Evolutionary conservation across 139 green algal species (phyloP).

Genomic region (Tetratostichococcus sp.): DNA sequence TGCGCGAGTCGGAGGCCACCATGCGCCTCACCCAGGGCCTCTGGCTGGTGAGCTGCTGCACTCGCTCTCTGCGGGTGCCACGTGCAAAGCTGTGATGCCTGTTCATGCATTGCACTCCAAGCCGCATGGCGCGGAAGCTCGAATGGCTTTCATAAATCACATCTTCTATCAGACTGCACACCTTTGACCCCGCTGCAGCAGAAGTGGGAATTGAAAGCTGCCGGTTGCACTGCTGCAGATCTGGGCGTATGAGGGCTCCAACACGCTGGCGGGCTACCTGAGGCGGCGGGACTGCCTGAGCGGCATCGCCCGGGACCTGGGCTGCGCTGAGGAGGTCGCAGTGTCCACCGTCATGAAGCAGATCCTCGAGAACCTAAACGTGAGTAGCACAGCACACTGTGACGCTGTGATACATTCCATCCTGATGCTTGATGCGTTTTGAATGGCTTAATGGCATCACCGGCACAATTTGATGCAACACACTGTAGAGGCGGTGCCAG

Average conservation of each 20-base stretch:
- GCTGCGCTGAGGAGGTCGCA: constrained; percentile 44
- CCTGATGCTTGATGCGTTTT: no score
- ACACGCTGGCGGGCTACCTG: constrained; percentile 64
- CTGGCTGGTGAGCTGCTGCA: constrained; percentile 62
- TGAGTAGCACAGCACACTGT: constrained; percentile 18
- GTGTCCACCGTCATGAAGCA: constrained; percentile 71
- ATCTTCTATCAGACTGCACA: no score
- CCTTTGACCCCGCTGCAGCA: neutral
- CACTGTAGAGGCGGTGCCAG: no score
- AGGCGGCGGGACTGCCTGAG: constrained; percentile 66
- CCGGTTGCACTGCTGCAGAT: constrained; percentile 34
- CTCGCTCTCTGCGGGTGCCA: no score
- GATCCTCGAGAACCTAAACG: constrained; percentile 63
- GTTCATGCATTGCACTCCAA: no score
- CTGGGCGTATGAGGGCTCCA: constrained; percentile 77
- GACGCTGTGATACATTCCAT: no score
- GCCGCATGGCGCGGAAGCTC: no score
- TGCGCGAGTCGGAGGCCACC: constrained; percentile 40
- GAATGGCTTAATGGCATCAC: no score
- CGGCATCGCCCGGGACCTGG: constrained; percentile 62
- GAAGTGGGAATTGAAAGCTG: neutral
- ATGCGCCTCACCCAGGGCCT: constrained; percentile 55
- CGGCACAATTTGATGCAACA: no score
- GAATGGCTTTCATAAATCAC: no score
- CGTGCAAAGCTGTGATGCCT: no score